These are phyloP conservation scores for Phytopythium sindhum DNA, from an alignment of 352 stramenopile genomes.

Conservation along the genomic window DNA sequence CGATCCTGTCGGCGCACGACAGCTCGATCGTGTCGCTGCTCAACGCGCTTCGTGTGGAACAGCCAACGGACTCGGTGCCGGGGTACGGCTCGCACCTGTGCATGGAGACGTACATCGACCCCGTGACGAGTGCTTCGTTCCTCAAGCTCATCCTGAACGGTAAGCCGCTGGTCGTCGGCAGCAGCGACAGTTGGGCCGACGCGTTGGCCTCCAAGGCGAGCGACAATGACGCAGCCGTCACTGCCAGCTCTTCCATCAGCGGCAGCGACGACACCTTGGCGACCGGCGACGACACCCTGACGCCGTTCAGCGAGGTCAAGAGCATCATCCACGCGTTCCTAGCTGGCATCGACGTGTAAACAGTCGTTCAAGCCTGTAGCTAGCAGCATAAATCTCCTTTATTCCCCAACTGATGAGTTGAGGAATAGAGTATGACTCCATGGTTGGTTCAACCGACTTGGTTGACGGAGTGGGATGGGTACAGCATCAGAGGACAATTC, in stretches of 20 bases:
- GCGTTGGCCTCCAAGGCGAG: neutral
- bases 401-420: too few species aligned
- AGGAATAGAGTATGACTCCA: too few species aligned
- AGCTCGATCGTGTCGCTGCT: constrained; percentile 22
- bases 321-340: constrained; percentile 31
- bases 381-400: too few species aligned
- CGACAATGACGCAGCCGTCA: neutral
- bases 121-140: neutral
- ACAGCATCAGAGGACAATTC: too few species aligned
- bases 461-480: too few species aligned
- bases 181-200: constrained; percentile 2
- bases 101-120: constrained; percentile 13
- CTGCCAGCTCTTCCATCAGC: constrained; percentile 2
- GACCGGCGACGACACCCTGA: constrained; percentile 26
- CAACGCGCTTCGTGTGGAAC: constrained; percentile 18
- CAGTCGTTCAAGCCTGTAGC: neutral
- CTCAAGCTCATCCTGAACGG: constrained; percentile 9
- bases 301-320: constrained; percentile 46
- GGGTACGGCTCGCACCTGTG: constrained; percentile 13
- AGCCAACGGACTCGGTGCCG: constrained; percentile 9
- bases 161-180: constrained; percentile 5
- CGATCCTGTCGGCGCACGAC: constrained; percentile 27
- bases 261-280: constrained; percentile 5
- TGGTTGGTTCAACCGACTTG: too few species aligned
- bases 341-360: constrained; percentile 4